phyloP scores from a whole-genome alignment of 2,329 filamentous ascomycete genomes.

The Proliferodiscus dingleyae region DNA sequence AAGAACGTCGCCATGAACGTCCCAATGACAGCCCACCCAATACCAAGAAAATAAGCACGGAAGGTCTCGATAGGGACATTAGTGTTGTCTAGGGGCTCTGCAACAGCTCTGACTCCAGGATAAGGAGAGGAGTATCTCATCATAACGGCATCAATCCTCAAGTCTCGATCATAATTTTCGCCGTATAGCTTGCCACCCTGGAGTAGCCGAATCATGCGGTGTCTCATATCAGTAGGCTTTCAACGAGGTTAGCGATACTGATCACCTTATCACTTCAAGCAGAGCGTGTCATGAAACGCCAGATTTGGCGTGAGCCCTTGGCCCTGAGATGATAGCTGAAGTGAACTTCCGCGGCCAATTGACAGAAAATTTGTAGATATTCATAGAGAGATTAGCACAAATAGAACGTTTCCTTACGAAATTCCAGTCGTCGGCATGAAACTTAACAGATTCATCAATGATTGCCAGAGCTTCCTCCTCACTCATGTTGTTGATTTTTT shows the following conservation, averaged over 20 bases:
- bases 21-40: constrained; percentile 36
- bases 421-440: constrained; percentile 42
- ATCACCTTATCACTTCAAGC: no score
- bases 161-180: constrained; percentile 37
- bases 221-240: constrained; percentile 39
- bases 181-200: constrained; percentile 37
- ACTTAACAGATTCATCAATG: constrained; percentile 34
- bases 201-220: constrained; percentile 37
- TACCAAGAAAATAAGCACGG: constrained; percentile 39
- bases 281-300: no score
- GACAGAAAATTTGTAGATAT: no score
- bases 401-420: no score
- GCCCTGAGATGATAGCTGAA: no score
- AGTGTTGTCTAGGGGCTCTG: constrained; percentile 34
- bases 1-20: constrained; percentile 40
- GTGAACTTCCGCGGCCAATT: no score
- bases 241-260: no score
- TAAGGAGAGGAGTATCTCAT: constrained; percentile 38
- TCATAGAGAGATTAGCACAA: no score
- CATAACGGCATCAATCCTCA: constrained; percentile 37
- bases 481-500: constrained; percentile 39
- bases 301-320: no score
- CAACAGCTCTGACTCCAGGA: constrained; percentile 39
- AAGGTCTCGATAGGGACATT: constrained; percentile 37
- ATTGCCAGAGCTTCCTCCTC: constrained; percentile 40